Evolutionary conservation across 768 basidiomycete species (phyloP).

Genomic region (Trametes maxima): DNA sequence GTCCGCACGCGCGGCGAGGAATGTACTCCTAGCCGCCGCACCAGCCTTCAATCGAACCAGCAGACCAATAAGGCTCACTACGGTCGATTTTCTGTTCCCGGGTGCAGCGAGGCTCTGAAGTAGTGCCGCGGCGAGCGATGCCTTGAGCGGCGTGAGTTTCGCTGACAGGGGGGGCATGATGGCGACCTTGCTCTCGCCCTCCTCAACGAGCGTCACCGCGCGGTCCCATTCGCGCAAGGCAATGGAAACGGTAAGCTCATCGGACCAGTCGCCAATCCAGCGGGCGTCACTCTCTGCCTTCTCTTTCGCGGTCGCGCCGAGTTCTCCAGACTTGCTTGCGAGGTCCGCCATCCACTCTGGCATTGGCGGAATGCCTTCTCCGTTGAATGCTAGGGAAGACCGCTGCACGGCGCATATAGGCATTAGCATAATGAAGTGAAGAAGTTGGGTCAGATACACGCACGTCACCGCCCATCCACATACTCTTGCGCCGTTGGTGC

Average conservation of each 20-base stretch:
- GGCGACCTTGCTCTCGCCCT: constrained; percentile 68
- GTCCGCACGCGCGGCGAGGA: constrained; percentile 75
- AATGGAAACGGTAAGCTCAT: constrained; percentile 89
- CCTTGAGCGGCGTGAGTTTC: constrained; percentile 68
- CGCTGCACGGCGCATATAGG: constrained; percentile 30
- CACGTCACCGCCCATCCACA: constrained; percentile 57
- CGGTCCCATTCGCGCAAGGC: constrained; percentile 87
- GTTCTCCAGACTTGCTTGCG: constrained; percentile 55
- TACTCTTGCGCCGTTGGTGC: constrained; percentile 82
- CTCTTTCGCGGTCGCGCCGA: constrained; percentile 61
- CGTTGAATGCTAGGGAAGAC: constrained; percentile 33
- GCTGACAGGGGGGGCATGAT: constrained; percentile 53
- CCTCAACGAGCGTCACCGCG: constrained; percentile 82
- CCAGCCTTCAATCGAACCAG: constrained; percentile 76
- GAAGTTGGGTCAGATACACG: constrained; percentile 20
- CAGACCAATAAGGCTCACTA: constrained; percentile 70
- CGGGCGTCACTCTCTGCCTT: constrained; percentile 79
- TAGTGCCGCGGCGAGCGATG: constrained; percentile 68
- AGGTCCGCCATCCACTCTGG: constrained; percentile 82
- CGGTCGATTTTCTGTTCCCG: constrained; percentile 74
- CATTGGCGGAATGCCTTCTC: constrained; percentile 52
- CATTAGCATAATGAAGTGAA: constrained; percentile 1
- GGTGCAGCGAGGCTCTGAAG: constrained; percentile 74
- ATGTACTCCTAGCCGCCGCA: constrained; percentile 78
- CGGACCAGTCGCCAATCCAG: constrained; percentile 91